Percentiles rank a stretch among this genome's conserved stretches.
Evolutionary conservation across 352 stramenopile species (phyloP).

Genomic region (Globisporangium polare): DNA sequence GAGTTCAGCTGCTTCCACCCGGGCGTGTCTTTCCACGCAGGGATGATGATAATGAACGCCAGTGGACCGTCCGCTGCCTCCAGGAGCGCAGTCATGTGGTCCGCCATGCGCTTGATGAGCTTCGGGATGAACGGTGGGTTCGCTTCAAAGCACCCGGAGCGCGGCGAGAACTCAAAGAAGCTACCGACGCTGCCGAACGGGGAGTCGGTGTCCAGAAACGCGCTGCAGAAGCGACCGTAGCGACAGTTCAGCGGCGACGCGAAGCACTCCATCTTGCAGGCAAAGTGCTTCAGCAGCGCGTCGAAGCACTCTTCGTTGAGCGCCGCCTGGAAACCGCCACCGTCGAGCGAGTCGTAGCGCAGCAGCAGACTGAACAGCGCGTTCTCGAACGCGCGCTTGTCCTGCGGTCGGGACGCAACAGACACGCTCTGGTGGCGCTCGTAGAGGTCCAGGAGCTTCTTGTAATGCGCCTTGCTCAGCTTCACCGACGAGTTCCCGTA

Average conservation of each 20-base stretch:
- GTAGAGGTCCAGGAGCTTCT: conserved; percentile 87
- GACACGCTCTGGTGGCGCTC: conserved; percentile 34
- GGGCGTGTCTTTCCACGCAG: conserved; percentile 82
- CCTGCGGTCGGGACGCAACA: conserved; percentile 12
- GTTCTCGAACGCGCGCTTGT: conserved; percentile 55
- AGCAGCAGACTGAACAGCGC: conserved; percentile 87
- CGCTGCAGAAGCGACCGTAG: conserved; percentile 89
- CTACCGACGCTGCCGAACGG: conserved; percentile 89
- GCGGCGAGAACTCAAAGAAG: conserved; percentile 93
- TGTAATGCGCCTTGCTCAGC: conserved; percentile 77
- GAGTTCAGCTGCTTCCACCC: conserved; percentile 78
- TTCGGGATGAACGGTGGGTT: conserved; percentile 94
- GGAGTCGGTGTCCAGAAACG: conserved; percentile 85
- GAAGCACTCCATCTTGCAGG: conserved; percentile 93
- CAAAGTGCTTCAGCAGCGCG: conserved; percentile 87
- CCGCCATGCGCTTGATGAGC: conserved; percentile 89
- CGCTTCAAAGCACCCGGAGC: conserved; percentile 87
- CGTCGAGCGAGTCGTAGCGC: conserved; percentile 92
- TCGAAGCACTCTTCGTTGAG: conserved; percentile 93
- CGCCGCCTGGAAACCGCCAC: conserved; percentile 89
- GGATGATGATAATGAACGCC: conserved; percentile 92
- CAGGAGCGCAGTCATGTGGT: conserved; percentile 85
- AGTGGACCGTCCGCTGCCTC: conserved; percentile 57
- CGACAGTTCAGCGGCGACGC: conserved; percentile 93
- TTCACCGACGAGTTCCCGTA: conserved; percentile 74